Evolutionary conservation across 2,329 filamentous ascomycete species (phyloP).

Genomic region (Samsoniella hepiali): DNA sequence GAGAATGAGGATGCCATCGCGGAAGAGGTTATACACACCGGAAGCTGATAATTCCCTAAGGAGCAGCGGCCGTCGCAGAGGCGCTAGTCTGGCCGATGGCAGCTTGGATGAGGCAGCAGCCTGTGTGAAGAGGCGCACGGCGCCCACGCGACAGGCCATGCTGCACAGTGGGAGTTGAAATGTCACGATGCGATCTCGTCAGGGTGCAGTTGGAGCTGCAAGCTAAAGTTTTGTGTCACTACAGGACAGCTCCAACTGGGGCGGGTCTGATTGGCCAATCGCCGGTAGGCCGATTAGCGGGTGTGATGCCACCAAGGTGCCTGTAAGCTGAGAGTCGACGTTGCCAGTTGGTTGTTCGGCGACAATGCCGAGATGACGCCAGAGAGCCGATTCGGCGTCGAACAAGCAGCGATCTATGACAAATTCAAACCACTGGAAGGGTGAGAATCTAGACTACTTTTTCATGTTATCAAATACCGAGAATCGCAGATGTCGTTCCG

Average conservation of each 20-base stretch:
- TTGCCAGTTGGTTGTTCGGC: background rate
- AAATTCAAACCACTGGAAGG: background rate
- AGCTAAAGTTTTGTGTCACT: conserved; percentile 2
- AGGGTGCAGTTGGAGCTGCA: background rate
- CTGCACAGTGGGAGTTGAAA: conserved; percentile 1
- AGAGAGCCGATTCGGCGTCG: background rate
- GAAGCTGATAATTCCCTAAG: conserved; percentile 4
- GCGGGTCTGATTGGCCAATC: conserved; percentile 10
- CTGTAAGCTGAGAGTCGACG: background rate
- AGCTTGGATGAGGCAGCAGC: background rate
- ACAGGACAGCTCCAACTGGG: background rate
- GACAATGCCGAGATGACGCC: conserved; percentile 2
- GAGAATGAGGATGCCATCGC: background rate
- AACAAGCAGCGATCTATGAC: background rate
- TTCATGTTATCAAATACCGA: too few species aligned
- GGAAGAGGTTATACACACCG: background rate
- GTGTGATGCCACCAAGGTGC: background rate
- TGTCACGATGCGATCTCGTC: background rate
- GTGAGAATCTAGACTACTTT: too few species aligned
- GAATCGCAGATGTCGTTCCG: background rate
- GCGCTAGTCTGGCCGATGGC: background rate
- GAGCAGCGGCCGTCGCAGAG: background rate
- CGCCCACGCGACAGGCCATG: conserved; percentile 17
- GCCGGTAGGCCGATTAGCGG: background rate
- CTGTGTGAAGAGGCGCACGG: background rate